A percentile compares a stretch with the other conserved stretches of the same genome.
phyloP scores from a whole-genome alignment of 2,329 filamentous ascomycete species.

The Kalmusia sp. region DNA sequence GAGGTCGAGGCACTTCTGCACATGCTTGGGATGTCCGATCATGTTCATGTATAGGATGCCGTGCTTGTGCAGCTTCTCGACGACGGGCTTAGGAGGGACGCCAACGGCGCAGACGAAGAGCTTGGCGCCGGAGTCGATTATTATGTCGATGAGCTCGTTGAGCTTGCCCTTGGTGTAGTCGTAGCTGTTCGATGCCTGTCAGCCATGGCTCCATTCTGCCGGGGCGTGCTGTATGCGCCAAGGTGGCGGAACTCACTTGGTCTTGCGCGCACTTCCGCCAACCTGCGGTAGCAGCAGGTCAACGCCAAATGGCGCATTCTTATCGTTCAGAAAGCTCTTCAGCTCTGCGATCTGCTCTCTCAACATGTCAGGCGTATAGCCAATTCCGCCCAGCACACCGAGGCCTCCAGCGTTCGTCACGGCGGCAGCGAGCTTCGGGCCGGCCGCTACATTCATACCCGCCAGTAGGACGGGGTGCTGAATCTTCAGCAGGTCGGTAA shows the following conservation, averaged over 20 bases:
- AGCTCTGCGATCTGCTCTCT: conserved; percentile 93
- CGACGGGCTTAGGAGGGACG: conserved; percentile 85
- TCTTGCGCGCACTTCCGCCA: conserved; percentile 92
- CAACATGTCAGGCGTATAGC: conserved; percentile 97
- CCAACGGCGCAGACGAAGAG: conserved; percentile 98
- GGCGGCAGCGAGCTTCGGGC: conserved; percentile 92
- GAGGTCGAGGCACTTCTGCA: conserved; percentile 87
- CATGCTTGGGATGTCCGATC: conserved; percentile 99
- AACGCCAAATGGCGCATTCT: conserved; percentile 94
- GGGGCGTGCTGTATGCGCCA: not conserved
- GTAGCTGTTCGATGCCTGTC: conserved; percentile 70
- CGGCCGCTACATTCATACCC: conserved; percentile 98
- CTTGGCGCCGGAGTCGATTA: conserved; percentile 89
- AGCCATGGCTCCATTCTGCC: conserved; percentile 3
- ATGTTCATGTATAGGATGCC: conserved; percentile 99
- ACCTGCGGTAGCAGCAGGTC: conserved; percentile 94
- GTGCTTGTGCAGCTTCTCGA: conserved; percentile 86
- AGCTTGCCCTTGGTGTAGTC: conserved; percentile 99
- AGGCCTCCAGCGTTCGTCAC: conserved; percentile 97
- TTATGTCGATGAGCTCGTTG: conserved; percentile 84
- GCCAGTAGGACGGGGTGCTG: conserved; percentile 95
- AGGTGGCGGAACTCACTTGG: conserved; percentile 66
- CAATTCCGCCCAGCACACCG: conserved; percentile 93
- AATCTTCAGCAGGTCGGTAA: conserved; percentile 97
- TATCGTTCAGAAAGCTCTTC: conserved; percentile 85